Conservation (phyloP, 495 filamentous ascomycete species). For the Darksidea phi region DNA sequence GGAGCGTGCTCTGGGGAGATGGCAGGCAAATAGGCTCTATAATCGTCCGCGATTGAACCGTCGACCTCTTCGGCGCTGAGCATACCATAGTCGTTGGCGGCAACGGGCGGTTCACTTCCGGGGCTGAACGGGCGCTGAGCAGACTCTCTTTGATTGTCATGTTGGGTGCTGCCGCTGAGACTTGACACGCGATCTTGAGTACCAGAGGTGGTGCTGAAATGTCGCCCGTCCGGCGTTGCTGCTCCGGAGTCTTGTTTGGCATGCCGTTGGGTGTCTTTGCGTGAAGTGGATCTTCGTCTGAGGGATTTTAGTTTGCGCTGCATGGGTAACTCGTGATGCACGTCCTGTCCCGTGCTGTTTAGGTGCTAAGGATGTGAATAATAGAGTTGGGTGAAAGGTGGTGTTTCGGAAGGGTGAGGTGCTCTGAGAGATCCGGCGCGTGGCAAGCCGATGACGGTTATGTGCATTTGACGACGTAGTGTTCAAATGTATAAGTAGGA, state of each 20-base stretch:
- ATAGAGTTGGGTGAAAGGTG: background rate
- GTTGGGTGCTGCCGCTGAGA: background rate
- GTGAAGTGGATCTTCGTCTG: constrained; percentile 1
- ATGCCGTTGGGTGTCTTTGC: too few relatives aligned
- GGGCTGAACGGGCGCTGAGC: background rate
- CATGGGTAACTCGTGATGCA: background rate
- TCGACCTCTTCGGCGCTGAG: background rate
- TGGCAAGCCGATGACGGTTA: too few relatives aligned
- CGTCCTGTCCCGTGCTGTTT: too few relatives aligned
- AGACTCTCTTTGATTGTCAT: background rate
- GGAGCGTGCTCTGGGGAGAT: background rate
- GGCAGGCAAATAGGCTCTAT: background rate
- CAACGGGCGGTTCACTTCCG: background rate
- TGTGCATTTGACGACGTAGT: too few relatives aligned
- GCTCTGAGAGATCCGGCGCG: too few relatives aligned
- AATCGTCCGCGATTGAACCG: constrained; percentile 11
- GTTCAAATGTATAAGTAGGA: too few relatives aligned
- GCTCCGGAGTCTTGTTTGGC: too few relatives aligned
- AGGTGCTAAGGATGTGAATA: background rate
- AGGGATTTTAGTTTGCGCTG: constrained; percentile 3
- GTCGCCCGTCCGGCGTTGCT: too few relatives aligned
- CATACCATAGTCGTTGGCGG: background rate
- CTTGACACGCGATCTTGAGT: too few relatives aligned
- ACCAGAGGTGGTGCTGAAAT: too few relatives aligned
- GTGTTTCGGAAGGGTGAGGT: background rate